Evolutionary conservation across 441 rosid genomes (phyloP).

Genomic region (Hura crepitans): DNA sequence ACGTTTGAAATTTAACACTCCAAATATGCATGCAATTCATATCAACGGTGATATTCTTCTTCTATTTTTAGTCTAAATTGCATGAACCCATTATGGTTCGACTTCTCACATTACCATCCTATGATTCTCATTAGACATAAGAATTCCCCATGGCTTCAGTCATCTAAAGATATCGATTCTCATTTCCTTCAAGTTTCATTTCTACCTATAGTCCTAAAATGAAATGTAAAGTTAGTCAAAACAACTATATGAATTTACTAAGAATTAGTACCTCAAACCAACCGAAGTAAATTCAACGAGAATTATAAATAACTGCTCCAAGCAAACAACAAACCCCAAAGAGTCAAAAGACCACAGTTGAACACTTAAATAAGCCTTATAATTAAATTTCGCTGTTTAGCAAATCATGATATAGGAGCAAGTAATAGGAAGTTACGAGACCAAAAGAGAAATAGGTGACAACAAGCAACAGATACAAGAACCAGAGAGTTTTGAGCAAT

Average conservation of each 20-base stretch:
- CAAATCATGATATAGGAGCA: neutral
- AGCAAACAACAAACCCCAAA: neutral
- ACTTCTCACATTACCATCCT: neutral
- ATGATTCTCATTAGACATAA: neutral
- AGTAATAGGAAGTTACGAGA: neutral
- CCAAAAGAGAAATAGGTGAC: neutral
- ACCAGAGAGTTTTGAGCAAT: neutral
- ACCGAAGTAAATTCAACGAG: neutral
- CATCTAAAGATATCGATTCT: neutral
- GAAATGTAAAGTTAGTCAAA: neutral
- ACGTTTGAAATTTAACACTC: neutral
- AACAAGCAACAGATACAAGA: neutral
- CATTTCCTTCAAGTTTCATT: slow-evolving; percentile 1
- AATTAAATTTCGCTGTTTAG: neutral
- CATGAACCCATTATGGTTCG: neutral
- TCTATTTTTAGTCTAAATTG: neutral
- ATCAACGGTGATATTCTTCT: neutral
- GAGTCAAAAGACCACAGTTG: too few species aligned
- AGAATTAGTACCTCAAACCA: neutral
- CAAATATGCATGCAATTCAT: neutral
- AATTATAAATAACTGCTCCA: neutral
- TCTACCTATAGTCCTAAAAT: neutral
- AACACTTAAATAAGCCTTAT: neutral
- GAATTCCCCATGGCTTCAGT: neutral
- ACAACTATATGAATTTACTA: neutral